Conservation (phyloP, 116 monocot species). For the Trichopus zeylanicus region DNA sequence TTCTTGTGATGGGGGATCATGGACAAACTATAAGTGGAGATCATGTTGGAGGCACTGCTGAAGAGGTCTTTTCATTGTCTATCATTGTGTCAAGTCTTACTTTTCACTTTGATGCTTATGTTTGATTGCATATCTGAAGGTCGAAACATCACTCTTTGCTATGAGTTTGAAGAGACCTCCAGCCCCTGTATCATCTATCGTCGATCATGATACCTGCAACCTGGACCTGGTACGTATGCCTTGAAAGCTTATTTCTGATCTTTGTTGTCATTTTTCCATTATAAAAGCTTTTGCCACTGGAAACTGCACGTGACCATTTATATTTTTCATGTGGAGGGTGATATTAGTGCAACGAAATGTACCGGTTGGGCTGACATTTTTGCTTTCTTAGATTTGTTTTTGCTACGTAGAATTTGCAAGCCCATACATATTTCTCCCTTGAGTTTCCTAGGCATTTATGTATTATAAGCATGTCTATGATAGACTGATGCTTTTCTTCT, state of each 20-base stretch:
- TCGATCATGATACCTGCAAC: constrained; percentile 42
- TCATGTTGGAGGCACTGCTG: constrained; percentile 96
- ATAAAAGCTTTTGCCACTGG: background rate
- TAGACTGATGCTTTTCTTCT: no score
- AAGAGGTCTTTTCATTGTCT: constrained; percentile 50
- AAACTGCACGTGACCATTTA: no score
- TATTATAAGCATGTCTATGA: no score
- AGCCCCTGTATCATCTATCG: constrained; percentile 38
- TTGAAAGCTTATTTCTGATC: background rate
- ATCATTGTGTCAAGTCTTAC: background rate
- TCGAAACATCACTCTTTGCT: constrained; percentile 93
- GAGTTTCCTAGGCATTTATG: background rate
- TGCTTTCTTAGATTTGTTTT: background rate
- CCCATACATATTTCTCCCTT: background rate
- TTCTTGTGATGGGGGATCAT: constrained; percentile 98
- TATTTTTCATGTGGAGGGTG: no score
- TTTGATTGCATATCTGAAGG: constrained; percentile 28
- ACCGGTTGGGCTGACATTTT: no score
- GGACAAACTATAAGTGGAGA: constrained; percentile 96
- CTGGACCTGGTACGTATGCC: constrained; percentile 46
- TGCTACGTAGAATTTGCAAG: background rate
- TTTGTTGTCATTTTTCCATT: background rate
- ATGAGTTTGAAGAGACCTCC: constrained; percentile 62
- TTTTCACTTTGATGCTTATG: constrained; percentile 8
- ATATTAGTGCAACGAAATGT: no score